A percentile compares a stretch with the other conserved stretches of the same genome.
These are phyloP conservation scores for Cnidoscolus chayamansa DNA, from an alignment of 441 rosid species.

Conservation along the genomic window DNA sequence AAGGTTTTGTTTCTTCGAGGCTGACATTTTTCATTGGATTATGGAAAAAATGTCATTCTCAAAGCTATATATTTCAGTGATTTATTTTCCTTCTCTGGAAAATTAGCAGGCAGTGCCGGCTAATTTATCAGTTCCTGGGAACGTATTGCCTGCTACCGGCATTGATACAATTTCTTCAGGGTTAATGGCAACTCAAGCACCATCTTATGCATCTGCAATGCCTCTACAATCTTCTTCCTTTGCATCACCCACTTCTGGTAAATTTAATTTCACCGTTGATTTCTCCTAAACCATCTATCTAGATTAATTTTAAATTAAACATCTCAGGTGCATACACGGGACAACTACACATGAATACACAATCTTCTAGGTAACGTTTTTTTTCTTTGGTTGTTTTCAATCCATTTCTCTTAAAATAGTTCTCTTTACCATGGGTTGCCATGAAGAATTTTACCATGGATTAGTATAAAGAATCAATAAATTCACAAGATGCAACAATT, in stretches of 20 bases:
- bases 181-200: slow-evolving; percentile 41
- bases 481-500: not conserved
- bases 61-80: not conserved
- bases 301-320: slow-evolving; percentile 20
- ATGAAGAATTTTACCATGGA: not conserved
- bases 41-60: not conserved
- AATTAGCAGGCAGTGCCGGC: slow-evolving; percentile 39
- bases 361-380: slow-evolving; percentile 45
- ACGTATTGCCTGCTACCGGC: slow-evolving; percentile 25
- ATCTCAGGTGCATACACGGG: slow-evolving; percentile 46
- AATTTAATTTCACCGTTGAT: slow-evolving; percentile 14
- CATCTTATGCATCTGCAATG: slow-evolving; percentile 29
- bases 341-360: slow-evolving; percentile 35
- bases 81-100: slow-evolving; percentile 49
- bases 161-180: slow-evolving; percentile 28
- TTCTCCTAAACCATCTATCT: not conserved
- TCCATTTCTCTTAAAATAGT: not conserved
- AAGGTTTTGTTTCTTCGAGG: not conserved
- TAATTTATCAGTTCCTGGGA: slow-evolving; percentile 31
- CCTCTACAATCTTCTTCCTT: slow-evolving; percentile 34
- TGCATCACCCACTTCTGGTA: slow-evolving; percentile 38
- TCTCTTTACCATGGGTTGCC: not conserved
- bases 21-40: not conserved
- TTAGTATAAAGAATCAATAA: not conserved
- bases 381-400: not conserved